Evolutionary conservation across 768 basidiomycete species (phyloP), one percentile per base, ranked within the genome.

Genomic region (Leccinum incarnatum): DNA sequence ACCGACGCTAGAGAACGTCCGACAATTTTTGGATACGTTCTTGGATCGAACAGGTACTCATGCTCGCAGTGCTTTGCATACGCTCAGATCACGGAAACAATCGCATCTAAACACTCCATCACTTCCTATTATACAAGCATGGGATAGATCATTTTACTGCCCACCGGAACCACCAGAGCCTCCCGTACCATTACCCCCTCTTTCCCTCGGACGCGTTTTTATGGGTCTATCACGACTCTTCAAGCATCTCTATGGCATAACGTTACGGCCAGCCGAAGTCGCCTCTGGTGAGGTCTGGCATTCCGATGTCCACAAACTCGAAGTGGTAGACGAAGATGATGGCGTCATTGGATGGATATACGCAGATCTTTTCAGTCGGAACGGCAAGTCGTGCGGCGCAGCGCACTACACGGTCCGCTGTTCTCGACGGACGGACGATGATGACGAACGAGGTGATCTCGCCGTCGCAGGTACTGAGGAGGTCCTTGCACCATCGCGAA

Each of bases 371-470:
- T 97, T 95, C 71, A 81, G 86, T 1, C 79, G 97, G 46, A 76
- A 79, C 30, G 93, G 92, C 11, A 99, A 99, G 74, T 83, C 91
- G 5, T 83, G 85, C 50, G 93, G 95, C 4, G 95, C 97, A 0
- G 97, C 97, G 1, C 97, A 99, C 73, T 99, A 98, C 73, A 98
- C 97, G 6, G 94, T 99, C 25, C 84, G 95, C 3, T 98, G 97
- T 75, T 96, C 94, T 4, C 77, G 97, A 51, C 77, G 97, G 49
- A 87, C 91, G 2, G 97, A 99, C 64, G 87, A 97, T 60, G 97
- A 99, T 64, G 93, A 98, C 70, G 81, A 83, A 56, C 71, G 67
- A 0, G 83, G 83, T 0, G 95, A 98, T 71, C 74, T 86, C 9
- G 64, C 54, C 48, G 34, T 62, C 32, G 58, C 69, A 56, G 82